Evolutionary conservation across 306 rosid species (phyloP), one percentile per base, ranked within the genome.

Genomic region (Inga oerstediana): DNA sequence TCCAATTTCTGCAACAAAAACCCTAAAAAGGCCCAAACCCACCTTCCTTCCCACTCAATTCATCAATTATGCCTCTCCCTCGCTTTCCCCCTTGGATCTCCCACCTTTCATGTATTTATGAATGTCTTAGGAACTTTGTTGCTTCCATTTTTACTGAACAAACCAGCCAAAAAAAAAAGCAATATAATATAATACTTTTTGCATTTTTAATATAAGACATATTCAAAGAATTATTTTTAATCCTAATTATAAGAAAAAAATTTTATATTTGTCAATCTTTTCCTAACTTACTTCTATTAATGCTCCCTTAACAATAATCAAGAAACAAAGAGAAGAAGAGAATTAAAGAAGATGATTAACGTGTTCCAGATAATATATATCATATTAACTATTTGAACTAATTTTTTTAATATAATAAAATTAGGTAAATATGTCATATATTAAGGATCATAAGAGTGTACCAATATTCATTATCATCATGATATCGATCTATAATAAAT

Each of bases 1-100:
- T 34, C 80, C 78, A 87, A 89, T 86, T 87, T 79, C 87, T 81
- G 80, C 89, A 88, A 89, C 3, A 59, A 90, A 86, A 80, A 82
- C n/a, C 71, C 43, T 32, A 0, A 5, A 32, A 32, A 13, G 41
- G 71, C 43, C 43, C 20, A 65, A 65, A 14, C 43, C 39, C 43
- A 65, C 71, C 71, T 32, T 65, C 43, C 71, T 65, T 5, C 71
- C 71, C 39, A 32, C 43, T 7, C 20, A 5, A 5, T 7, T 32
- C 39, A 2, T 30, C 70, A 65, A 32, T 65, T 65, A 30, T 59
- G 11, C 32, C 43, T 0, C 20, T 3, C 41, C 43, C 71, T 16
- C 71, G 0, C 68, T 27, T 65, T 32, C n/a, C 20, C 10, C 22
- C 71, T 15, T 34, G 41, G 70, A 64, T 64, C 70, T 32, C 10